A percentile compares a stretch with the other conserved stretches of the same genome.
phyloP scores from a whole-genome alignment of 1,139 yeast genomes.

The Geotrichum phurueaensis region DNA sequence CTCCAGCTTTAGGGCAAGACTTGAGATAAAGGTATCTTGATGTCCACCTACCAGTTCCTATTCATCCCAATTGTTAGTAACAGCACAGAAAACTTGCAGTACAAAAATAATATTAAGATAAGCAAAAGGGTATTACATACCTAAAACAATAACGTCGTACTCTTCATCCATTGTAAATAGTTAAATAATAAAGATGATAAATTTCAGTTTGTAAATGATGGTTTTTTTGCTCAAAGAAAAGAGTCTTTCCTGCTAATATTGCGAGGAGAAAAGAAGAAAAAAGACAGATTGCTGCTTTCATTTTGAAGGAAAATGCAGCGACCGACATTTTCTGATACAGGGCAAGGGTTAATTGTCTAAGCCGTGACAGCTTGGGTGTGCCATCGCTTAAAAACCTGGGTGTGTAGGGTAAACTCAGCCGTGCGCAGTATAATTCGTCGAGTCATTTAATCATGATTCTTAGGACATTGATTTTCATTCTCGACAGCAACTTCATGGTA shows the following conservation, averaged over 20 bases:
- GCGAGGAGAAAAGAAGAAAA: not conserved
- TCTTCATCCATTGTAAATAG: constrained; percentile 70
- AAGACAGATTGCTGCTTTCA: not conserved
- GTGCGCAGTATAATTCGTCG: not conserved
- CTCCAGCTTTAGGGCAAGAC: not conserved
- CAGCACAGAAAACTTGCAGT: not conserved
- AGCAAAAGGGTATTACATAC: constrained; percentile 35
- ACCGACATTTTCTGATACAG: not conserved
- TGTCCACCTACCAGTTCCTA: constrained; percentile 9
- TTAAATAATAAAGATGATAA: too few relatives aligned
- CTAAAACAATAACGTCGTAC: constrained; percentile 85
- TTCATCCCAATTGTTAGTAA: constrained; percentile 1
- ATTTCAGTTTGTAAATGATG: not conserved
- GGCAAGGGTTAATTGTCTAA: not conserved
- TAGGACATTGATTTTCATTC: not conserved
- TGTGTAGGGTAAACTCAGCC: not conserved
- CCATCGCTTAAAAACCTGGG: not conserved
- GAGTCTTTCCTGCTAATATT: not conserved
- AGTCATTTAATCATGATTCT: not conserved
- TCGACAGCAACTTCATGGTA: not conserved
- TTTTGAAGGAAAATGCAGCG: not conserved
- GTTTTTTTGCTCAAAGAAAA: not conserved
- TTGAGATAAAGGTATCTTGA: too few relatives aligned
- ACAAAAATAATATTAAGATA: not conserved
- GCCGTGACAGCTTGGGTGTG: too few relatives aligned